Evolutionary conservation across 2,329 filamentous ascomycete genomes (phyloP).

Genomic region (Aspergillus ochraceus): DNA sequence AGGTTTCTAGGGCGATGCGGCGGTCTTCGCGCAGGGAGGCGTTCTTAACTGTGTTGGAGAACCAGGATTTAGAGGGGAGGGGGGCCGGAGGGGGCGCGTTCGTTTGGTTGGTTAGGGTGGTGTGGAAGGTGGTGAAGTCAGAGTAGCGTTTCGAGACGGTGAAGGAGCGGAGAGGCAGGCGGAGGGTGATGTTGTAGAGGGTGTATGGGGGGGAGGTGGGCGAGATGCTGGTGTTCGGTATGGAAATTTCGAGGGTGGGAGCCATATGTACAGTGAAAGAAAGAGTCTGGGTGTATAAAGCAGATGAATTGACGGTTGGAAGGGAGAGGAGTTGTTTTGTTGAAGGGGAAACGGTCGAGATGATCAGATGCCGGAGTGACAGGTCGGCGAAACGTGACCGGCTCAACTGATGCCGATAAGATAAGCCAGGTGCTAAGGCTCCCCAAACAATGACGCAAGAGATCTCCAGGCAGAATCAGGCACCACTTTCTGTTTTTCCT

Average conservation of each 20-base stretch:
- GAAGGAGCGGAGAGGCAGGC: slow-evolving; percentile 61
- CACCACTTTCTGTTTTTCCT: neutral
- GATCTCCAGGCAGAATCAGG: neutral
- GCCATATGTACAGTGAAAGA: slow-evolving; percentile 33
- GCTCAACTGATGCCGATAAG: neutral
- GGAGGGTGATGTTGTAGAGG: slow-evolving; percentile 61
- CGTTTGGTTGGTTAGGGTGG: slow-evolving; percentile 51
- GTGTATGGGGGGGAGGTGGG: slow-evolving; percentile 56
- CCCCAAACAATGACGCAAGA: neutral
- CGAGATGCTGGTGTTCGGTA: slow-evolving; percentile 52
- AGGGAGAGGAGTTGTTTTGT: neutral
- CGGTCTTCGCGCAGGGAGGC: slow-evolving; percentile 58
- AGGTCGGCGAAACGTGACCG: neutral
- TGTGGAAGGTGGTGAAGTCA: slow-evolving; percentile 60
- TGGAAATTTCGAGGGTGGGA: slow-evolving; percentile 45
- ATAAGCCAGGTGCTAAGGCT: neutral
- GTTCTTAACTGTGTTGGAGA: slow-evolving; percentile 57
- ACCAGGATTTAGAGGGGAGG: slow-evolving; percentile 62
- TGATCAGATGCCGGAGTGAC: neutral
- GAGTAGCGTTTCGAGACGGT: slow-evolving; percentile 64
- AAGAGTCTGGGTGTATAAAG: neutral
- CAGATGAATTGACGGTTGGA: neutral
- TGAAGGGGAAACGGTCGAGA: neutral
- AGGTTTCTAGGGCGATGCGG: slow-evolving; percentile 56
- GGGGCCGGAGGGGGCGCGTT: slow-evolving; percentile 53